Percentiles rank a stretch among this genome's conserved stretches.
These are phyloP conservation scores for Sclerotinia minor DNA, from an alignment of 2,329 filamentous ascomycete species.

Conservation along the genomic window DNA sequence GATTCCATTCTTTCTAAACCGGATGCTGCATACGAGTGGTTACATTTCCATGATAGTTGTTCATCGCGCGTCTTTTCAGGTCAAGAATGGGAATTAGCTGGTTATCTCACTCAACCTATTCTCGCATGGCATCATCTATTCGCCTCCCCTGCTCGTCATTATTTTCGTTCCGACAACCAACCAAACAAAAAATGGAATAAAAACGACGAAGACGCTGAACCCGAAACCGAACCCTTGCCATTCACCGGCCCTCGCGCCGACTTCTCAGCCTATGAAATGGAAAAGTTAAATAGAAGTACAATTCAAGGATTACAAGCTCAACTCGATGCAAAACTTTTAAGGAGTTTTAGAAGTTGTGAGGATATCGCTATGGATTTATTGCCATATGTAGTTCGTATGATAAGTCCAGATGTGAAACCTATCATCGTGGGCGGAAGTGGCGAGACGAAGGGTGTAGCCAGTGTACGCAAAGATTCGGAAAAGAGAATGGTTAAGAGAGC, in stretches of 20 bases:
- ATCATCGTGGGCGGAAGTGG: constrained; percentile 76
- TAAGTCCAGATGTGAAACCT: constrained; percentile 88
- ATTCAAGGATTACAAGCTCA: constrained; percentile 74
- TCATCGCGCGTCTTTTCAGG: constrained; percentile 75
- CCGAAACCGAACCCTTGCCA: constrained; percentile 55
- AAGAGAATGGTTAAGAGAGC: constrained; percentile 77
- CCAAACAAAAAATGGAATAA: constrained; percentile 46
- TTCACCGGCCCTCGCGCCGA: constrained; percentile 83
- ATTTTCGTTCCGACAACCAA: constrained; percentile 45
- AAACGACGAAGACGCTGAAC: constrained; percentile 13
- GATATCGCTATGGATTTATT: constrained; percentile 79
- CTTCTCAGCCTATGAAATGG: constrained; percentile 76
- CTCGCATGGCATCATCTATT: constrained; percentile 92
- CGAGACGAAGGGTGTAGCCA: constrained; percentile 67
- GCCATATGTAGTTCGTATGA: constrained; percentile 78
- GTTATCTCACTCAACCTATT: constrained; percentile 83
- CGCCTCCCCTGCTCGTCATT: constrained; percentile 60
- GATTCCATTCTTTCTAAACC: constrained; percentile 90
- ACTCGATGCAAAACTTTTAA: constrained; percentile 68
- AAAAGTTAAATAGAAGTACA: constrained; percentile 74
- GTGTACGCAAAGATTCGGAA: constrained; percentile 84
- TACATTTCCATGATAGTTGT: constrained; percentile 86
- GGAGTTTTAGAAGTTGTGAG: constrained; percentile 77
- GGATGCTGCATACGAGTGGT: constrained; percentile 79
- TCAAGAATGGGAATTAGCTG: constrained; percentile 89